Base-by-base conservation (phyloP, 2,329 filamentous ascomycete species). In the Phialocephala subalpina region DNA sequence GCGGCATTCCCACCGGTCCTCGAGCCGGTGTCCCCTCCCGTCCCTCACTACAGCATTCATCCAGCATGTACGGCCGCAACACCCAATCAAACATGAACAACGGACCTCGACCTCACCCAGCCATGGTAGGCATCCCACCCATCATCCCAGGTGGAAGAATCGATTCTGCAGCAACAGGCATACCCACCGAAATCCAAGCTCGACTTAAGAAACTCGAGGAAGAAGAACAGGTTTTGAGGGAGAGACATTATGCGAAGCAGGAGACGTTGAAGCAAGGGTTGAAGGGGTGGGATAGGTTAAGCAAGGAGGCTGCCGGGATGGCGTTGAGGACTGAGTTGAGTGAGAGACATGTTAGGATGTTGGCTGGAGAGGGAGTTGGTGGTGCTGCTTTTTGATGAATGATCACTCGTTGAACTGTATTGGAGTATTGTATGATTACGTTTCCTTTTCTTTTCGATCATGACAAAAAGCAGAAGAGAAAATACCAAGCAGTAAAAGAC, bases 121-220 rank as follows among this genome's bases (percentile, higher is more conserved):
- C 76, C 12, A 71, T 77, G 66, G 72, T 73, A 18, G 74, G 73
- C 52, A 69, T 77, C 42, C 70, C 74, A 7, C 72, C 68, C 3
- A 75, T 77, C 8, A 74, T 77, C 20, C 70, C 74, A 0, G 72
- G 72, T 25, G 76, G 76, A 2, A 70, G 73, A 61, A 73, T 77
- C 16, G 76, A 78, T 62, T 70, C 73, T 20, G 72, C 73, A 14
- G 71, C 72, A 12, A 71, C 73, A 16, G 75, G 75, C 3, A 67
- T 76, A 22, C 64, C 75, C 6, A 33, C 64, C 20, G 76, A 77
- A 38, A 59, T 74, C 52, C 68, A 73, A 25, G 49, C 62, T 9
- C 64, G 74, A 35, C 56, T 77, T 20, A 76, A 74, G 67, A 76
- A 74, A 64, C 73, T 70, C 33, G 72, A 76, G 59, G 76, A 78